Conservation (phyloP, 225 moss, liverwort and hornwort genomes). For the Bryum argenteum region DNA sequence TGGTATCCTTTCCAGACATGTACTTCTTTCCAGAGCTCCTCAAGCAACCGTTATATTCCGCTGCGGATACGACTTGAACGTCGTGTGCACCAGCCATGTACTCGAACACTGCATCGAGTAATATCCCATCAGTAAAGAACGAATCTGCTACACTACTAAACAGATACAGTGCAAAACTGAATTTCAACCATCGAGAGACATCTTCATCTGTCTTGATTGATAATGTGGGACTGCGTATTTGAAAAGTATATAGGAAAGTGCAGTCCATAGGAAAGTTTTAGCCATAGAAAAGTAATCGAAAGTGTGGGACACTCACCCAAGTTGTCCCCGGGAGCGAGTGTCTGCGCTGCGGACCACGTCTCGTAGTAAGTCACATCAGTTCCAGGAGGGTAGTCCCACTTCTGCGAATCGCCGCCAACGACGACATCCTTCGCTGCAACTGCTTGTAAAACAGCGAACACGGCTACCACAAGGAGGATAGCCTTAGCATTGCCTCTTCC, state of each 20-base stretch:
- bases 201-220: no score
- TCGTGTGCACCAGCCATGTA: background rate
- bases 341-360: background rate
- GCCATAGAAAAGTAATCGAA: no score
- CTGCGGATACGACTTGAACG: background rate
- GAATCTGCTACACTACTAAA: no score
- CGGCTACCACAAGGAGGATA: background rate
- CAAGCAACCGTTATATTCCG: background rate
- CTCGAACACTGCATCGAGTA: conserved; percentile 15
- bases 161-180: no score
- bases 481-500: conserved; percentile 42
- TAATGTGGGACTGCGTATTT: no score
- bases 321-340: conserved; percentile 1
- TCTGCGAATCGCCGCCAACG: background rate
- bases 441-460: conserved; percentile 7
- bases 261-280: no score
- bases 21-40: accelerated
- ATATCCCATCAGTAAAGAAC: no score
- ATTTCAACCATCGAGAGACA: no score
- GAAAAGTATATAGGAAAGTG: no score
- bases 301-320: conserved; percentile 20
- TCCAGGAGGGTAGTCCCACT: conserved; percentile 16
- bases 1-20: background rate
- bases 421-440: background rate
- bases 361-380: accelerated